Evolutionary conservation across 1,284 basidiomycete genomes (phyloP), one percentile per base, ranked within the genome.

Genomic region (Xerocomus minutiporus): DNA sequence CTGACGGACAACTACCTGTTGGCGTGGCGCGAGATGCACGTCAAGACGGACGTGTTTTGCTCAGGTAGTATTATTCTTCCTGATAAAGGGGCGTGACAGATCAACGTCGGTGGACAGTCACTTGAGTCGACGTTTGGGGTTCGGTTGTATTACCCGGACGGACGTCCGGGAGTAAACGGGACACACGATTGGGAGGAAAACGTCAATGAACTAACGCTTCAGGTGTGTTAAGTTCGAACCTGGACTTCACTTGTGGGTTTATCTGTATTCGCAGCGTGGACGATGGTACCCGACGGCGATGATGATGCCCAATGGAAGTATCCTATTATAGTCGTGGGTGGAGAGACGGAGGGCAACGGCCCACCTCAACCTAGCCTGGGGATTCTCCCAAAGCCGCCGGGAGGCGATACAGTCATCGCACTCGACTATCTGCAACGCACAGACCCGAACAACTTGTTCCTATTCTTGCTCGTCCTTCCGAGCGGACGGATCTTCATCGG

Each of bases 381-480:
- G 65, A 75, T 84, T 46, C 71, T 81, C 1, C 79, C 79, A 0
- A 71, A 61, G 2, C 73, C 75, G 4, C 57, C 63, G 0, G 78
- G 79, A 1, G 76, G 74, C 13, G 62, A 65, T 20, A 80, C 78
- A 0, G 59, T 50, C 5, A 57, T 74, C 41, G 71, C 71, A 43
- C 70, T 80, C 49, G 75, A 80, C 55, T 80, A 71, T 57, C 61
- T 81, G 41, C 53, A 74, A 36, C 75, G 84, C 31, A 88, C 87
- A 2, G 82, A 88, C 60, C 86, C 86, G 1, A 81, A 86, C 64
- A 88, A 88, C 59, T 64, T 89, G 46, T 90, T 89, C 61, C 88
- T 86, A 0, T 89, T 87, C 73, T 70, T 88, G n/a, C 70, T 83
- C 51, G 75, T 87, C 9, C 74, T 89, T 20, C 85, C 87, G 0